Evolutionary conservation across 495 filamentous ascomycete genomes (phyloP), one percentile per base, ranked within the genome.

Genomic region (Hypoxylon subgilvum): DNA sequence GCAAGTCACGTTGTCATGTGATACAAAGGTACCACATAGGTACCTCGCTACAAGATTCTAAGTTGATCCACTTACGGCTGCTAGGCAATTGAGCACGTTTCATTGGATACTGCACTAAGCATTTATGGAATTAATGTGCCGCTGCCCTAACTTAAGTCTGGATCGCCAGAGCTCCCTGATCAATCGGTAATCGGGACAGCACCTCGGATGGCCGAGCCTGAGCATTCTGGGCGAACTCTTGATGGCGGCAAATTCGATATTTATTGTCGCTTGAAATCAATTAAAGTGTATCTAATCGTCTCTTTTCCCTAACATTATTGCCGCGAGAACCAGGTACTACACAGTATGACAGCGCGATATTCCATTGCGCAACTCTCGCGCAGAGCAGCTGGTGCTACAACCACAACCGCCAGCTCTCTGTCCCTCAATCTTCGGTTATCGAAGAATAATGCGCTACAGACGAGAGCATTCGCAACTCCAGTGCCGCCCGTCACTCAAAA

Each of bases 401-500:
- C 65, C 34, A 51, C 70, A 7, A 59, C 65, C 34, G 57, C 57
- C 14, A 66, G 54, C 40, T 43, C 69, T 39, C 65, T 60, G 19
- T 62, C 69, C 10, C 61, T 50, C 54, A 35, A 32, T 63, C 41
- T 49, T 64, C 46, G 41, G 46, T 28, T 40, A 21, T 56, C 57
- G 57, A 67, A 36, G 53, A 62, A 47, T 61, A 53, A 25, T 61
- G 22, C 60, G 46, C 50, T 68, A 61, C 79, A 80, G 61, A 52
- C 53, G 35, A 72, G 83, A 58, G 72, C 73, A 59, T 76, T 90
- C 43, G 88, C 89, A 14, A 90, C 86, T 22, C 80, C 84, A 21
- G 82, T 81, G 0, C 88, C 88, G 2, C 89, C 92, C 3, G 88
- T 91, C 3, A 90, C 86, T 3, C 88, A 91, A 67, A 78, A 88